A percentile compares a stretch with the other conserved stretches of the same genome.
Evolutionary conservation across 331 rosid genomes (phyloP).

Genomic region (Dryas integrifolia): DNA sequence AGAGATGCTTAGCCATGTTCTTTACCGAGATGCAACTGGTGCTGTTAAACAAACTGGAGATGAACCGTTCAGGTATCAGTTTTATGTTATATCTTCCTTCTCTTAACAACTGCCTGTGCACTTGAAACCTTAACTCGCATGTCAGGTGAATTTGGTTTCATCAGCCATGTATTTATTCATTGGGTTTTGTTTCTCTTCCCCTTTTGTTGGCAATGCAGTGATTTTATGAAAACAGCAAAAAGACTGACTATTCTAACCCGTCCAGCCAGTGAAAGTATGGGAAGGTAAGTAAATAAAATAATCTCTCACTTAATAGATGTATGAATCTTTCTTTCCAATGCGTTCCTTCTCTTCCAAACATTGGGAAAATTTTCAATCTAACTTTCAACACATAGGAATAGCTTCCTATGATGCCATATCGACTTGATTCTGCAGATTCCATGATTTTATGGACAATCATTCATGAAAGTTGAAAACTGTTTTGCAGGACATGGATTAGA

Average conservation of each 20-base stretch:
- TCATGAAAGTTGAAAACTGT: slow-evolving; percentile 7
- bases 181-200: slow-evolving; percentile 3
- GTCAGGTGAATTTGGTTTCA: slow-evolving; percentile 7
- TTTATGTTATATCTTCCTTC: not conserved
- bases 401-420: not conserved
- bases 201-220: slow-evolving; percentile 49
- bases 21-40: slow-evolving; percentile 73
- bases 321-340: not conserved
- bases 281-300: slow-evolving; percentile 42
- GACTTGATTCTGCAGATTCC: slow-evolving; percentile 3
- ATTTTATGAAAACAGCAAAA: slow-evolving; percentile 74
- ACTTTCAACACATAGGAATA: not conserved
- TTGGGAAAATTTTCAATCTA: not conserved
- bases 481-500: slow-evolving; percentile 57
- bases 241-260: slow-evolving; percentile 65
- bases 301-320: not conserved
- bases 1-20: slow-evolving; percentile 61
- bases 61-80: slow-evolving; percentile 77
- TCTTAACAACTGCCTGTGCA: not conserved
- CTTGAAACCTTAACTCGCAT: not conserved
- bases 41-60: slow-evolving; percentile 74
- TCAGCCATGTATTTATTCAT: not conserved
- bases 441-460: not conserved
- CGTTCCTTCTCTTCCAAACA: not conserved
- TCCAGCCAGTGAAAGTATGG: slow-evolving; percentile 48